A percentile compares a stretch with the other conserved stretches of the same genome.
These are phyloP conservation scores for Chrysoporthe deuterocubensis DNA, from an alignment of 2,329 filamentous ascomycete species.

Conservation along the genomic window DNA sequence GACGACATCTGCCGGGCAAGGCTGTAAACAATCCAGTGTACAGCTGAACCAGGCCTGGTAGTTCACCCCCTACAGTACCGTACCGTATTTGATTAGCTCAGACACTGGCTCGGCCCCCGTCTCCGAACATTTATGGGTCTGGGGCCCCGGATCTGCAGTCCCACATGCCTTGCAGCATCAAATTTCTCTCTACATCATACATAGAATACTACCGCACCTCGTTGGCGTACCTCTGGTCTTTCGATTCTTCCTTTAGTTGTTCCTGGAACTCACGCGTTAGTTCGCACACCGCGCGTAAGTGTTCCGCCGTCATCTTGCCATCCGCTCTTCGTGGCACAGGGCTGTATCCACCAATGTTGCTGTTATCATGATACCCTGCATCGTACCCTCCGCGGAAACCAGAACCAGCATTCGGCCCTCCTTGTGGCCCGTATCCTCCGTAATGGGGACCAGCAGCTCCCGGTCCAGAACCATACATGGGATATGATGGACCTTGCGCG, in stretches of 20 bases:
- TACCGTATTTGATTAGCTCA: background rate
- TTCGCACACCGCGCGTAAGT: constrained; percentile 18
- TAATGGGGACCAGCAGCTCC: background rate
- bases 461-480: background rate
- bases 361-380: background rate
- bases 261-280: constrained; percentile 23
- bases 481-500: background rate
- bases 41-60: too few species aligned
- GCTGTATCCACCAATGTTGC: constrained; percentile 3
- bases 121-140: background rate
- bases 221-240: constrained; percentile 14
- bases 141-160: background rate
- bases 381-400: background rate
- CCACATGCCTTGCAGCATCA: background rate
- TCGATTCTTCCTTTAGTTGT: constrained; percentile 24
- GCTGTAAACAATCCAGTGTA: background rate
- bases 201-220: background rate
- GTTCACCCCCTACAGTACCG: too few species aligned
- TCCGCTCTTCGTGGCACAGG: constrained; percentile 6
- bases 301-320: constrained; percentile 17
- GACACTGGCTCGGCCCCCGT: background rate
- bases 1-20: background rate
- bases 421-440: constrained; percentile 3
- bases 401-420: background rate
- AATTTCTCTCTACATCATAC: background rate